Base-by-base conservation (phyloP, 1,284 basidiomycete genomes). In the Pseudozyma tsukubaensis region DNA sequence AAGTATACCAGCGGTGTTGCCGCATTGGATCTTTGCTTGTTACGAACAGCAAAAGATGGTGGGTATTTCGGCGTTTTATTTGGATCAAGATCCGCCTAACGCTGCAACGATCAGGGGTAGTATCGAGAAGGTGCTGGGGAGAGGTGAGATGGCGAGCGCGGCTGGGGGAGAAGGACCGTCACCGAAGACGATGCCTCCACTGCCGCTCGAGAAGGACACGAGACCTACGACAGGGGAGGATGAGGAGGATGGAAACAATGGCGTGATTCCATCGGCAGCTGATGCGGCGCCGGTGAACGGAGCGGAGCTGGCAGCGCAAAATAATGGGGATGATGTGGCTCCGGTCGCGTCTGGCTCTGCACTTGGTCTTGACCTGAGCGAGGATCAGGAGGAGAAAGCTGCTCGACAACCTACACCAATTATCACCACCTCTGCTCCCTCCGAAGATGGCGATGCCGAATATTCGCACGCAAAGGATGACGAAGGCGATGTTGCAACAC, bases 1-100 rank as follows among this genome's bases (percentile, higher is more conserved):
- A 55, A 83, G 78, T 62, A 79, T 84, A 29, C 83, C 83, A 10
- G 78, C 82, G 21, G 81, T 84, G 40, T 64, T 79, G 72, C 83
- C 83, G 14, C 80, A 83, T 59, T 84, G 83, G 83, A 72, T 83
- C 59, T 79, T 83, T 66, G 83, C 83, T 13, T 84, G 83, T 56
- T 56, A 72, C 36, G 76, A 79, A 39, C 71, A 80, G 59, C 76
- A 80, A 35, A 76, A 76, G 79, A 83, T 84, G 81, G 78, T 84
- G 19, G 77, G 76, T 40, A 83, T 83, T 54, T 78, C 80, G 34
- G 39, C 74, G 11, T 84, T 72, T 55, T 83, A 83, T 50, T 34
- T 84, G n/a, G 82, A 81, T 52, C 62, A 76, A 18, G 80, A 79
- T 49, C 80, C 83, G 12, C 78, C 81, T 1, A 84, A 84, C 50